Conservation (phyloP, 164 flowering plant genomes). For the Platanus orientalis region DNA sequence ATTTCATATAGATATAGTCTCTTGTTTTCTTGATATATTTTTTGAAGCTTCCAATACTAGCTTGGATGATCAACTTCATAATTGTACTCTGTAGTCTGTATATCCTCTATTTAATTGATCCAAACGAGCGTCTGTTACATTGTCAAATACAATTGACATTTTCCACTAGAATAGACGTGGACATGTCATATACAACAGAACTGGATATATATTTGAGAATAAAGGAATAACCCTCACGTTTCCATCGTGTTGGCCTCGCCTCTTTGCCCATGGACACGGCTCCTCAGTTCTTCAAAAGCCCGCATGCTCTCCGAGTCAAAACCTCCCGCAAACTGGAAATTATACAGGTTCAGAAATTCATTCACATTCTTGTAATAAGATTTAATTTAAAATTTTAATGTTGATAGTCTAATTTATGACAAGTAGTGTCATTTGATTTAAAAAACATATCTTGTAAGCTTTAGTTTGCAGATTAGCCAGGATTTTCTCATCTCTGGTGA, state of each 20-base stretch:
- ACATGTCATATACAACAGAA: constrained; percentile 11
- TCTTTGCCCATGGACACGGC: constrained; percentile 42
- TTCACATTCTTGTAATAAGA: not conserved
- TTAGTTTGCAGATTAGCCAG: no score
- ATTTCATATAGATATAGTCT: no score
- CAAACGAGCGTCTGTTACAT: not conserved
- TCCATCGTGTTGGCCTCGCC: constrained; percentile 36
- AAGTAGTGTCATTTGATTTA: no score
- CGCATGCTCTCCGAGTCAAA: constrained; percentile 95
- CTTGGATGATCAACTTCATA: not conserved
- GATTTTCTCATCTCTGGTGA: no score
- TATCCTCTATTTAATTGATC: not conserved
- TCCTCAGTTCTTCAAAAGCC: constrained; percentile 83
- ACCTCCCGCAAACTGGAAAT: constrained; percentile 93
- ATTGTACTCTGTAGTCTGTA: not conserved
- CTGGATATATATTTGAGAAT: not conserved
- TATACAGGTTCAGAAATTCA: constrained; percentile 3
- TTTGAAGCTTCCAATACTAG: no score
- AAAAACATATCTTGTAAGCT: no score
- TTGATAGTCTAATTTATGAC: not conserved
- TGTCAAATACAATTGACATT: not conserved
- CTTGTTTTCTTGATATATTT: no score
- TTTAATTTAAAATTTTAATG: not conserved
- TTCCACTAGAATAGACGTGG: not conserved
- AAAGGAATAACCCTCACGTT: constrained; percentile 16